Conservation (phyloP, 75 land plant genomes). For the Isoetes taiwanensis region DNA sequence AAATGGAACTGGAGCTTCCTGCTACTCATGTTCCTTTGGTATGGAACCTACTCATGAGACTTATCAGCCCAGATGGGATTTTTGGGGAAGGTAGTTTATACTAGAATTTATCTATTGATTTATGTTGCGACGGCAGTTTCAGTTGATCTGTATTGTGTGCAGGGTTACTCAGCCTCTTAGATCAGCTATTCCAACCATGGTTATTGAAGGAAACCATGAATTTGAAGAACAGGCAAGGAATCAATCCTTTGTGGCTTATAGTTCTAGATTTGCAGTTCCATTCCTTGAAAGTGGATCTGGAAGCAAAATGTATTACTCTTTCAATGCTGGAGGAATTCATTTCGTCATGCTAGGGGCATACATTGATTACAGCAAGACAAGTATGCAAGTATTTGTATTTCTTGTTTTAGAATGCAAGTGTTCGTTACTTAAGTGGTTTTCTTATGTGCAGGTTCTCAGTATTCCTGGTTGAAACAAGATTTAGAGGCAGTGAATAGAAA, state of each 20-base stretch:
- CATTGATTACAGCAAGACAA: conserved; percentile 3
- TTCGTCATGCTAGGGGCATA: conserved; percentile 1
- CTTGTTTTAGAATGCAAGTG: no score
- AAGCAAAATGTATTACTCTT: background rate
- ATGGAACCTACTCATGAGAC: conserved; percentile 1
- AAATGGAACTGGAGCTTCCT: conserved; percentile 1
- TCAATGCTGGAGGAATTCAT: conserved; percentile 5
- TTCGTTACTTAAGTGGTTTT: no score
- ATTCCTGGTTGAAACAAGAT: conserved; percentile 62
- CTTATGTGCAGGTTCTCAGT: conserved; percentile 56
- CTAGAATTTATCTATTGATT: background rate
- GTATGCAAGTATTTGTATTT: no score
- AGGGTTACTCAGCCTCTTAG: background rate
- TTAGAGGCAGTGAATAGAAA: conserved; percentile 38
- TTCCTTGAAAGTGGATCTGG: background rate
- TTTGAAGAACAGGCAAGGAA: background rate
- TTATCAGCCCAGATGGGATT: conserved; percentile 6
- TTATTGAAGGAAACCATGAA: conserved; percentile 5
- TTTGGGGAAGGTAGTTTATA: background rate
- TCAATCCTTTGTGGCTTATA: background rate
- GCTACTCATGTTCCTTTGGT: background rate
- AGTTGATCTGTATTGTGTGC: background rate
- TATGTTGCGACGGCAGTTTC: no score
- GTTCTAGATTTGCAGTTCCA: background rate
- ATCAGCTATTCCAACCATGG: background rate